Evolutionary conservation across 768 basidiomycete species (phyloP), one percentile per base, ranked within the genome.

Genomic region (Thelephora ganbajun): DNA sequence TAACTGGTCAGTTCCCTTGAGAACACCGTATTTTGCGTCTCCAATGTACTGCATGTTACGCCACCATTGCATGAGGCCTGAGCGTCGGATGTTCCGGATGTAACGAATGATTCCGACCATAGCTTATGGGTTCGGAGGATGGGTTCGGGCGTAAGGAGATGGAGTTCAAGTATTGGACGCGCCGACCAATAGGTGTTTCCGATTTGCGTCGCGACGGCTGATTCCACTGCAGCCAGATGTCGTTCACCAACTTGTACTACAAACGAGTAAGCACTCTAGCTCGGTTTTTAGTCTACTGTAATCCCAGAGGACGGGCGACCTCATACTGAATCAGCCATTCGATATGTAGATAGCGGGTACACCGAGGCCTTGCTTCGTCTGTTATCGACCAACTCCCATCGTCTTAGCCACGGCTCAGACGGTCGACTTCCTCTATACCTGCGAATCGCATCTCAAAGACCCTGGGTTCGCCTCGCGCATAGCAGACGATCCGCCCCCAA

Each of bases 11-110:
- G 68, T 70, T 44, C 90, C 90, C 35, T 86, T 67, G 46, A 74
- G 71, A 54, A 69, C 69, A 11, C 94, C 94, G 11, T 75, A 79
- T 65, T 97, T 98, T 48, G 88, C 89, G 57, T 97, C 93, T 35
- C 91, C 85, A 50, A 96, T 94, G 61, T 93, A 91, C 58, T 91
- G 83, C 76, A 91, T 68, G 59, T 90, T 83, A 54, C 79, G 78
- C 80, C 83, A 91, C 87, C 88, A 96, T 66, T 90, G 83, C 54
- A 74, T 73, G 42, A 89, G 59, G 14, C 91, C 92, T 16, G 77
- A 82, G 43, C 79, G 75, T 48, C 76, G 79, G 39, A 89, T 71
- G 57, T 71, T 83, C 53, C 87, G 80, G 55, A 93, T 63, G 33
- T 84, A 88, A 54, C 90, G 77, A 37, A 68, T 64, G 47, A 92